Evolutionary conservation across 1,284 basidiomycete species (phyloP).

Genomic region (Leccinum subrobustum): DNA sequence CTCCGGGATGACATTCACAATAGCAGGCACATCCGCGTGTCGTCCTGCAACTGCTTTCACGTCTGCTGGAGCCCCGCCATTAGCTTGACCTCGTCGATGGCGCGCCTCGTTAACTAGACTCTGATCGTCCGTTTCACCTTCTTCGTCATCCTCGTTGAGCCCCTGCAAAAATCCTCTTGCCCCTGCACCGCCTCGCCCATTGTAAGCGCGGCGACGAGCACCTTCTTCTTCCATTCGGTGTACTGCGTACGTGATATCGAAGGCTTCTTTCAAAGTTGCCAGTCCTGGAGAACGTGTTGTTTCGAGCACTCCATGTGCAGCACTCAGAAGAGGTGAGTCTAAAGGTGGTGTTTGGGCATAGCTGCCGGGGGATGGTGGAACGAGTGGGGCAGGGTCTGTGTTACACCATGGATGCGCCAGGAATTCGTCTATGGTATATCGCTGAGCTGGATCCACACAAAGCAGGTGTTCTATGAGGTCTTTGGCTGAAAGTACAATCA

Average conservation of each 20-base stretch:
- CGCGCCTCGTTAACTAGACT: conserved; percentile 45
- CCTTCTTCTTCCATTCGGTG: conserved; percentile 99
- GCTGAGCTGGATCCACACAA: conserved; percentile 92
- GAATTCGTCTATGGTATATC: conserved; percentile 98
- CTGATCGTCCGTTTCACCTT: conserved; percentile 44
- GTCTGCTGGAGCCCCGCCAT: conserved; percentile 31
- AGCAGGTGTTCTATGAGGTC: conserved; percentile 94
- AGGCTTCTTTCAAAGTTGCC: conserved; percentile 93
- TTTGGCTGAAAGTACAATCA: conserved; percentile 63
- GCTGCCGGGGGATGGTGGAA: conserved; percentile 60
- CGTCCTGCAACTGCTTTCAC: conserved; percentile 36
- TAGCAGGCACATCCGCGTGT: conserved; percentile 31
- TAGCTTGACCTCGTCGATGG: conserved; percentile 47
- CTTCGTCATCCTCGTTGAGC: conserved; percentile 92
- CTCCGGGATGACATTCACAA: conserved; percentile 25
- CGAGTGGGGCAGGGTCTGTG: conserved; percentile 58
- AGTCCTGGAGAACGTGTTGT: conserved; percentile 86
- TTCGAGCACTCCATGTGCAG: conserved; percentile 73
- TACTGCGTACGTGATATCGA: conserved; percentile 98
- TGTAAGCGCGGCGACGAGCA: conserved; percentile 77
- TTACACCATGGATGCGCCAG: conserved; percentile 96
- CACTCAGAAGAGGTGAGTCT: conserved; percentile 90
- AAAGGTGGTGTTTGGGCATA: conserved; percentile 56
- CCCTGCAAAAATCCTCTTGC: conserved; percentile 78
- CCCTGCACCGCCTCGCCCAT: conserved; percentile 76